These are phyloP conservation scores for Neurospora sp. DNA, from an alignment of 495 filamentous ascomycete species.

Conservation along the genomic window DNA sequence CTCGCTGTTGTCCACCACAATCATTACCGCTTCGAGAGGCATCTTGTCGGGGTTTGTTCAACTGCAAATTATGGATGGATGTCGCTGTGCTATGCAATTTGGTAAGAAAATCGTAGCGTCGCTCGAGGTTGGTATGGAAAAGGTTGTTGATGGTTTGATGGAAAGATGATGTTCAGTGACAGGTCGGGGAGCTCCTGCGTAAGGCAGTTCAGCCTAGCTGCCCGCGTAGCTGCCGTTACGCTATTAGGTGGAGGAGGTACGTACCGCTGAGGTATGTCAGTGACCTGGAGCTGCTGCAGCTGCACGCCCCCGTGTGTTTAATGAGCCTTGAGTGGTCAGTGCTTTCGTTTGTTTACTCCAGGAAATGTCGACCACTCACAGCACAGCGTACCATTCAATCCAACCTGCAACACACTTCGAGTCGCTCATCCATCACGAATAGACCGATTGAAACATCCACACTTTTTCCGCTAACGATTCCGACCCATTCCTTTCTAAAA, in stretches of 20 bases:
- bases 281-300: background rate
- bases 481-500: background rate
- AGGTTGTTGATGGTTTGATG: background rate
- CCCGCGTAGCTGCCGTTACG: background rate
- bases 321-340: background rate
- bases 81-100: background rate
- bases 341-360: slow-evolving; percentile 28
- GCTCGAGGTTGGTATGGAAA: background rate
- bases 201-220: slow-evolving; percentile 17
- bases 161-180: background rate
- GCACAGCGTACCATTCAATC: slow-evolving; percentile 4
- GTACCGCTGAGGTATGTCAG: background rate
- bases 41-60: slow-evolving; percentile 30
- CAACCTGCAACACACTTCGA: slow-evolving; percentile 7
- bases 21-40: slow-evolving; percentile 56
- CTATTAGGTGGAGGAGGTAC: background rate
- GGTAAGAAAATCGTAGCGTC: background rate
- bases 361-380: slow-evolving; percentile 19
- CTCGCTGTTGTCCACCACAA: slow-evolving; percentile 92
- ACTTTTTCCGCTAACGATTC: background rate
- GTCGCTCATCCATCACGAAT: background rate
- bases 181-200: slow-evolving; percentile 12
- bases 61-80: background rate
- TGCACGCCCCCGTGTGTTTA: background rate
- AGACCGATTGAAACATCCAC: background rate